Evolutionary conservation across 305 asterid genomes (phyloP).

Genomic region (Solanum hybrid): DNA sequence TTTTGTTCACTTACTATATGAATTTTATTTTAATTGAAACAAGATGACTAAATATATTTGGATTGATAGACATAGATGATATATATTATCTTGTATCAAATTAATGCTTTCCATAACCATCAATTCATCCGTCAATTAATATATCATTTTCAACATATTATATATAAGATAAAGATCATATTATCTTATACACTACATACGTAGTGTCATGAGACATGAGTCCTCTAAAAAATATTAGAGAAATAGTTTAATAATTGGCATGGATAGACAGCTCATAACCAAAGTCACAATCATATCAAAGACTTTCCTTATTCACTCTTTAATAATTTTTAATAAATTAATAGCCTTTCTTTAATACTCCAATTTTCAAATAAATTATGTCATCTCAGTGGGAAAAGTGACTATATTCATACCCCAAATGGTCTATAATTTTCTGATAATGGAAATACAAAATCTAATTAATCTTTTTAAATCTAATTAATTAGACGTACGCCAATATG

Average conservation of each 20-base stretch:
- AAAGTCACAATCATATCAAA: constrained; percentile 24
- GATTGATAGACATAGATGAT: background rate
- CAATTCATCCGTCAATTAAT: background rate
- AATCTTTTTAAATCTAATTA: background rate
- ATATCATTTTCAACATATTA: background rate
- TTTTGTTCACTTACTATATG: background rate
- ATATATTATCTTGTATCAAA: background rate
- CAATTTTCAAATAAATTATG: background rate
- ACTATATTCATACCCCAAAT: background rate
- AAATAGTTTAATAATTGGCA: background rate
- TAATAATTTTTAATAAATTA: background rate
- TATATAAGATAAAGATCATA: background rate
- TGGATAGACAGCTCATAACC: constrained; percentile 3
- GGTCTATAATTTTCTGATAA: background rate
- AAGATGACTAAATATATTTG: background rate
- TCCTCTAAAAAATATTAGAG: background rate
- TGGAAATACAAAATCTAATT: background rate
- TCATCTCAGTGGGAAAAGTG: constrained; percentile 7
- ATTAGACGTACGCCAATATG: background rate
- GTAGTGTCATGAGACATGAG: background rate
- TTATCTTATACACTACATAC: background rate
- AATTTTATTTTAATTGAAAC: background rate
- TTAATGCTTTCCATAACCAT: background rate
- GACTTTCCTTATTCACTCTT: constrained; percentile 15
- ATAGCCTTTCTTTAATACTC: background rate